Evolutionary conservation across 139 green algal genomes (phyloP).

Genomic region (Micromonas commoda): DNA sequence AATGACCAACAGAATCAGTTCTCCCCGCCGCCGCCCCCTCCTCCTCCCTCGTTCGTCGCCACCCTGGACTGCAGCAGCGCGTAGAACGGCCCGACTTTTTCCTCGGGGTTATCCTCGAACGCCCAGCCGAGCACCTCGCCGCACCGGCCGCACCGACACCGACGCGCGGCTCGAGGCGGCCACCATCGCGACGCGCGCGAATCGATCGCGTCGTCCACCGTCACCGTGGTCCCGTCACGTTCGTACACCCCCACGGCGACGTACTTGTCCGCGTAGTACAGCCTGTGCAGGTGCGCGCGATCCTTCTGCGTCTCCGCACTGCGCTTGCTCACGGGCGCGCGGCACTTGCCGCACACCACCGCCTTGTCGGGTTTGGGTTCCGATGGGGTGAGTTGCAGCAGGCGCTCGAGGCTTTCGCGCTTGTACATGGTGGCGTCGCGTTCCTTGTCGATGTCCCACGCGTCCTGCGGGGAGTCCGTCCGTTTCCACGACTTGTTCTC

Average conservation of each 20-base stretch:
- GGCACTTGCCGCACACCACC: not conserved
- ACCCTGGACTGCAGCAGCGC: not conserved
- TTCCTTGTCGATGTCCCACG: constrained; percentile 29
- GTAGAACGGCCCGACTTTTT: not conserved
- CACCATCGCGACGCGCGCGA: not conserved
- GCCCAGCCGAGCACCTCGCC: not conserved
- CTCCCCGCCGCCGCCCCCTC: too few relatives aligned
- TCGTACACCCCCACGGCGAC: not conserved
- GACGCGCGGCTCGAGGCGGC: not conserved
- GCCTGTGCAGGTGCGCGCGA: not conserved
- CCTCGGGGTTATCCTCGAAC: not conserved
- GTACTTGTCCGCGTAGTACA: not conserved
- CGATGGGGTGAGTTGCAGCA: not conserved
- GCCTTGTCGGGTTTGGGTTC: not conserved
- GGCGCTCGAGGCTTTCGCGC: constrained; percentile 9
- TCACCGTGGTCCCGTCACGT: not conserved
- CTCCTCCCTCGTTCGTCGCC: too few relatives aligned
- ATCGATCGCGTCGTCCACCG: not conserved
- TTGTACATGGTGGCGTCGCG: constrained; percentile 21
- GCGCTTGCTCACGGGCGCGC: not conserved
- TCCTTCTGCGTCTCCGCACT: not conserved
- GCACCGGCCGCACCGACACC: not conserved
- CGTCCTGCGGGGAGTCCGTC: not conserved
- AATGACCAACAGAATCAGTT: too few relatives aligned
- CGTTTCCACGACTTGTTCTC: constrained; percentile 25